phyloP scores from a whole-genome alignment of 768 basidiomycete species.

The Pleurotus djamor region DNA sequence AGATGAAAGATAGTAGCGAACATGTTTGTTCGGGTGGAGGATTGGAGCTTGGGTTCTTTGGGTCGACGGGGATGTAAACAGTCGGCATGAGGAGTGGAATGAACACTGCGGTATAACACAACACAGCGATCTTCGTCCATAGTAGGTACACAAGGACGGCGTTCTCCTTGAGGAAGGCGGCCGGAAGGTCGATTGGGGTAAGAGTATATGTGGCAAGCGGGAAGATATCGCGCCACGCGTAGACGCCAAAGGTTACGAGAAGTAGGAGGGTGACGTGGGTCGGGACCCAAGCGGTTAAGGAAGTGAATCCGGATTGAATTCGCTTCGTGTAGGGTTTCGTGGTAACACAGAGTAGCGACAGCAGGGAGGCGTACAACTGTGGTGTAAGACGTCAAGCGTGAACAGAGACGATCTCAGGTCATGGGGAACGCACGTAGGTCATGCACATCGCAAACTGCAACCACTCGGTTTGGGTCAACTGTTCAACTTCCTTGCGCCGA shows the following conservation, averaged over 20 bases:
- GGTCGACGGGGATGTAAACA: slow-evolving; percentile 56
- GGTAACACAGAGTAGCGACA: slow-evolving; percentile 33
- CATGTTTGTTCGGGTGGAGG: slow-evolving; percentile 50
- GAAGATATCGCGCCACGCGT: slow-evolving; percentile 56
- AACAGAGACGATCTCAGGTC: neutral
- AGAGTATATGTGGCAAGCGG: slow-evolving; percentile 57
- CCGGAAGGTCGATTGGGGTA: slow-evolving; percentile 43
- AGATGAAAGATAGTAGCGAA: slow-evolving; percentile 36
- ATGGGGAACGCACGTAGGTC: slow-evolving; percentile 22
- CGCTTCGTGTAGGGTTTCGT: slow-evolving; percentile 16
- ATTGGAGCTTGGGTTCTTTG: slow-evolving; percentile 30
- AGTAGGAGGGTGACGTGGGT: slow-evolving; percentile 47
- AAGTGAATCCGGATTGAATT: neutral
- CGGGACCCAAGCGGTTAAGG: slow-evolving; percentile 1
- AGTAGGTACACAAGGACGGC: slow-evolving; percentile 17
- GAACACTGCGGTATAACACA: slow-evolving; percentile 40
- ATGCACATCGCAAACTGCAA: slow-evolving; percentile 26
- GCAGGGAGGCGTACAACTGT: slow-evolving; percentile 38
- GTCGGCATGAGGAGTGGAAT: slow-evolving; percentile 58
- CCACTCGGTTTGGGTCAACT: slow-evolving; percentile 19
- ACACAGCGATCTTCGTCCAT: slow-evolving; percentile 51
- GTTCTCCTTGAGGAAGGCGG: slow-evolving; percentile 24
- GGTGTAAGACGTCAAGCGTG: neutral
- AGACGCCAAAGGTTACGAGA: slow-evolving; percentile 44
- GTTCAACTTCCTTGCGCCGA: slow-evolving; percentile 8